Conservation (phyloP, 164 flowering plant species). For the Macadamia tetraphylla region DNA sequence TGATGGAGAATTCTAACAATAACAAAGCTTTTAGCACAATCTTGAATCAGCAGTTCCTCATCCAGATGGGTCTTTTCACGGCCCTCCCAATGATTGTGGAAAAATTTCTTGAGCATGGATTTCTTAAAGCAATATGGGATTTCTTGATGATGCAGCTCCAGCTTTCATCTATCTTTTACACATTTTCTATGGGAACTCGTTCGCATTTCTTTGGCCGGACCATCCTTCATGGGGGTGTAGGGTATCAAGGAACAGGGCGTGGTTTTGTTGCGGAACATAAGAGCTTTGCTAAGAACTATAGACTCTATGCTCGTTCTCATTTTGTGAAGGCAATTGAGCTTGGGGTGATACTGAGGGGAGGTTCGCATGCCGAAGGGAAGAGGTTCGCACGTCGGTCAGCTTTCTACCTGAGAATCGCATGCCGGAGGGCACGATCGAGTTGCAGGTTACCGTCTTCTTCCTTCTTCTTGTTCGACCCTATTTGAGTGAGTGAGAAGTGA, state of each 20-base stretch:
- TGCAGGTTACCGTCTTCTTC: no score
- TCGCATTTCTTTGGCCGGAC: constrained; percentile 91
- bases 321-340: constrained; percentile 92
- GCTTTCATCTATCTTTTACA: constrained; percentile 42
- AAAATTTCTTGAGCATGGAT: constrained; percentile 79
- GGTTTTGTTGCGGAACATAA: constrained; percentile 43
- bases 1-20: no score
- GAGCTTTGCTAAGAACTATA: not conserved
- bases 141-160: constrained; percentile 87
- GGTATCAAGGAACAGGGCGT: constrained; percentile 93
- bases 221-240: constrained; percentile 95
- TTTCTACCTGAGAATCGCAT: no score
- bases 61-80: constrained; percentile 89
- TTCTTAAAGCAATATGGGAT: constrained; percentile 82
- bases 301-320: constrained; percentile 90
- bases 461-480: no score
- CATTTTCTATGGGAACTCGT: constrained; percentile 58
- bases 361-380: no score
- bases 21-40: no score
- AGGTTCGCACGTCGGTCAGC: no score
- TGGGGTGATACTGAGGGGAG: constrained; percentile 47
- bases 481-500: no score
- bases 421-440: no score
- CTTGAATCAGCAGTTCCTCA: no score
- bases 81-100: constrained; percentile 96